Base-by-base conservation (phyloP, 2,329 filamentous ascomycete genomes). In the Sporothrix mexicana region DNA sequence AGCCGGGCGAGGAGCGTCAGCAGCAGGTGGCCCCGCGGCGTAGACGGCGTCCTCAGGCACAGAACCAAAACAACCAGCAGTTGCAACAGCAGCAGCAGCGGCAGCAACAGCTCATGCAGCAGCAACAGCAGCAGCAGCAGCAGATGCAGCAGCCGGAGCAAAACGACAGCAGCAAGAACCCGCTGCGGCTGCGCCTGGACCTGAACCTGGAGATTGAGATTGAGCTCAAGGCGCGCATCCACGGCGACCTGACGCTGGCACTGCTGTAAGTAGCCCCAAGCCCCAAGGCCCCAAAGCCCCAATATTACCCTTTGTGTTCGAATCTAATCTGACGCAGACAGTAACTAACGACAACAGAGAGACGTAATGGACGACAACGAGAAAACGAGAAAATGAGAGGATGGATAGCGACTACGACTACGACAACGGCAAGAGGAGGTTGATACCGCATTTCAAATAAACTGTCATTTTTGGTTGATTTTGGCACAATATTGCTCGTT, bases 121-220 rank as follows among this genome's bases (percentile, higher is more conserved):
- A 73, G 74, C 30, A 73, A 73, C 30, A 36, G 30, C 74, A 72
- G 73, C 75, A 57, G 72, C 69, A 76, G 49, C 75, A 75, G 55
- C 71, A 72, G 45, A 55, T 62, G 73, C 77, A 77, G 74, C 77
- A 78, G 73, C 78, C 61, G 49, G 49, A 55, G 7, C 55, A 73
- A 81, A 77, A 76, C 77, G 77, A 78, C 77, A 82, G 82, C 75
- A 77, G 78, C 75, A 82, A 88, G 75, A 90, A 92, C 77, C 90
- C 91, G 30, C 81, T 94, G 79, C 90, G 90, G 80, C 81, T 95
- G 79, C 85, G 89, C 72, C 82, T 94, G 45, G 92, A 95, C 79
- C 83, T 94, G 72, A 94, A 95, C 81, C 82, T 95, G 70, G 92
- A 95, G 78, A 87, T 95, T 69, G 92, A 95, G 82, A 92, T 95